Evolutionary conservation across 176 grass and related monocot species (phyloP), one percentile per base, ranked within the genome.

Genomic region (Chrysopogon serrulatus): DNA sequence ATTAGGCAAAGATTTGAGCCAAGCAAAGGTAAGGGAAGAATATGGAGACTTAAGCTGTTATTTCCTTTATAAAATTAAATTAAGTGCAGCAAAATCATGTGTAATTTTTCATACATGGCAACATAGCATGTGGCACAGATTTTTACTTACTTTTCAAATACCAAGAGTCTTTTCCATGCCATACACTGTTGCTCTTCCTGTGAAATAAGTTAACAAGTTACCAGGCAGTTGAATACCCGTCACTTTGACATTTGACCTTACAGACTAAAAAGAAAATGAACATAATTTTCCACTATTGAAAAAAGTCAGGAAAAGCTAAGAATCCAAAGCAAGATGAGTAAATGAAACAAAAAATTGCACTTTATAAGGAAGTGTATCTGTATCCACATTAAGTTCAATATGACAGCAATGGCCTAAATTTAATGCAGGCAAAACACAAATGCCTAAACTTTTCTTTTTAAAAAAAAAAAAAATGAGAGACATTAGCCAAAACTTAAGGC

Each of bases 161-260:
- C 64, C 64, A 98, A 56, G 73, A 98, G 91, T 82, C 80, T 93
- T 93, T 93, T 98, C 93, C 96, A 95, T 42, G 93, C 89, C 79
- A 88, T 90, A 73, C 85, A 98, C 85, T 98, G 96, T 56, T 88
- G 85, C 86, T 95, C 96, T 88, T 98, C 96, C 96, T 98, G 86
- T 79, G 10, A 77, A 88, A 86, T 67, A 82, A 40, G 35, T 78
- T 86, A 82, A 79, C 41, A 33, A 82, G 73, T 74, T 88, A 82
- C 19, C 73, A 82, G 35, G 24, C 30, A 77, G 64, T 71, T 47
- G 64, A 76, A 76, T 82, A 77, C 71, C 70, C 67, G 64, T 82
- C 33, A 89, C 56, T 85, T 84, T 84, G 60, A 27, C 1, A 1
- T 60, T 60, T 60, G 26, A 76, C 66, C 48, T 61, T 85, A 42